These are phyloP conservation scores for Maudiozyma barnettii DNA, from an alignment of 805 yeast species.

Conservation along the genomic window DNA sequence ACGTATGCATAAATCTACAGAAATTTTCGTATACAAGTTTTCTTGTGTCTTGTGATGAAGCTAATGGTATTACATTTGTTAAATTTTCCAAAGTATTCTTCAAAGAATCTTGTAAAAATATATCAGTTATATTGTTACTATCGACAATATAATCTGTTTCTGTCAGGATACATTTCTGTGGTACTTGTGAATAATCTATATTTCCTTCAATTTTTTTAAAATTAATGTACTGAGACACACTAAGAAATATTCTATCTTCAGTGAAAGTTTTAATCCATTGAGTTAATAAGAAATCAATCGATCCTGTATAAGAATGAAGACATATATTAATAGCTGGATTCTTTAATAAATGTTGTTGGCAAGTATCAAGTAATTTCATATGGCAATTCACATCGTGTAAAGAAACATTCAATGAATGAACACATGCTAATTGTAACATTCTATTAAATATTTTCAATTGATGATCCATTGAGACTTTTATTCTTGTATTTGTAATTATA, in stretches of 20 bases:
- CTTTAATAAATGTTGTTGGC: slow-evolving; percentile 18
- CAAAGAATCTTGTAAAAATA: slow-evolving; percentile 4
- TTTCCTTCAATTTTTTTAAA: slow-evolving; percentile 6
- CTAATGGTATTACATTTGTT: slow-evolving; percentile 1
- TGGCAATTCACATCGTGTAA: slow-evolving; percentile 81
- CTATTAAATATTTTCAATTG: slow-evolving; percentile 45
- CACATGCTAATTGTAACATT: slow-evolving; percentile 48
- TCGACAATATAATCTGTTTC: slow-evolving; percentile 44
- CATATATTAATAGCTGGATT: slow-evolving; percentile 32
- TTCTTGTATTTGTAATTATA: slow-evolving; percentile 29
- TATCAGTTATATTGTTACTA: slow-evolving; percentile 1
- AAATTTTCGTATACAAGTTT: slow-evolving; percentile 13
- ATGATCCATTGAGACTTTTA: slow-evolving; percentile 54
- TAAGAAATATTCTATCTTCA: slow-evolving; percentile 22
- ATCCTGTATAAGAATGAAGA: slow-evolving; percentile 82
- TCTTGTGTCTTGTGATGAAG: slow-evolving; percentile 3
- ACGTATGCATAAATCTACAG: slow-evolving; percentile 1
- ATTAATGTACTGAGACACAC: slow-evolving; percentile 23
- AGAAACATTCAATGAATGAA: slow-evolving; percentile 45
- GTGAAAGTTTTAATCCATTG: slow-evolving; percentile 31
- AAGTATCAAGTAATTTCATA: slow-evolving; percentile 43
- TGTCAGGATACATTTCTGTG: slow-evolving; percentile 32
- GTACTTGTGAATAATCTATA: slow-evolving; percentile 11
- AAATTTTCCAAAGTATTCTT: slow-evolving; percentile 8
- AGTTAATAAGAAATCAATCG: slow-evolving; percentile 51